These are phyloP conservation scores for Calocybe cyanea DNA, from an alignment of 768 basidiomycete species.

Conservation along the genomic window DNA sequence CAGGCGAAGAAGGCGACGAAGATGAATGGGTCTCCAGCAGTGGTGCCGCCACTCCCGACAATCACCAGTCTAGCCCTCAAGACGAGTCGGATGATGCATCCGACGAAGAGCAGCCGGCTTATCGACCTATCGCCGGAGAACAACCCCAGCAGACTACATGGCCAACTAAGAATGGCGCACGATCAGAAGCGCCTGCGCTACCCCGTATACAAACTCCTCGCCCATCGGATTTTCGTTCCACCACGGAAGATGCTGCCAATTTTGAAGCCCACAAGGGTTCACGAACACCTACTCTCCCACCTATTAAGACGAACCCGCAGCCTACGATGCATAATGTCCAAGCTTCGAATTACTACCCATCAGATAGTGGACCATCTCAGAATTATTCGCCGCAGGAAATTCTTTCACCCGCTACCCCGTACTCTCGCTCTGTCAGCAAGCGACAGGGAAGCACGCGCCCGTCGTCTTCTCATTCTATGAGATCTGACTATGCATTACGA, in stretches of 20 bases:
- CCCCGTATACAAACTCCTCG: slow-evolving; percentile 35
- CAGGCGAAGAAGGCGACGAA: slow-evolving; percentile 47
- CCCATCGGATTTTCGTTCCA: slow-evolving; percentile 27
- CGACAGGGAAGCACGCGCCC: slow-evolving; percentile 51
- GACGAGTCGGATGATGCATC: slow-evolving; percentile 32
- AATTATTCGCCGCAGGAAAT: background rate
- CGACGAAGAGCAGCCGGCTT: slow-evolving; percentile 19
- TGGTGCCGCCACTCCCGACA: slow-evolving; percentile 69
- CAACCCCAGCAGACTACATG: slow-evolving; percentile 11
- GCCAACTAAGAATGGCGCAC: slow-evolving; percentile 4
- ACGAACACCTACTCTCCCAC: slow-evolving; percentile 15
- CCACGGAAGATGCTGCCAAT: slow-evolving; percentile 7
- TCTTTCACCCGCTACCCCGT: slow-evolving; percentile 19
- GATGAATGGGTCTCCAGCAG: slow-evolving; percentile 80
- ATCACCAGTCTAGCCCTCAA: slow-evolving; percentile 41
- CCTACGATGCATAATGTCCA: slow-evolving; percentile 9
- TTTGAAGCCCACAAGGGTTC: slow-evolving; percentile 7
- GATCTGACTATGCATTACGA: slow-evolving; percentile 37
- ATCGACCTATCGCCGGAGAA: slow-evolving; percentile 14
- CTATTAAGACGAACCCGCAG: slow-evolving; percentile 10
- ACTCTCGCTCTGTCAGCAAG: slow-evolving; percentile 31
- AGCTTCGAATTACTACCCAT: slow-evolving; percentile 3
- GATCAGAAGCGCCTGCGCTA: slow-evolving; percentile 15
- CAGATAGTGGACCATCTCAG: background rate
- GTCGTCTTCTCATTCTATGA: slow-evolving; percentile 59